phyloP scores from a whole-genome alignment of 495 filamentous ascomycete genomes.

The Rusavskia elegans region DNA sequence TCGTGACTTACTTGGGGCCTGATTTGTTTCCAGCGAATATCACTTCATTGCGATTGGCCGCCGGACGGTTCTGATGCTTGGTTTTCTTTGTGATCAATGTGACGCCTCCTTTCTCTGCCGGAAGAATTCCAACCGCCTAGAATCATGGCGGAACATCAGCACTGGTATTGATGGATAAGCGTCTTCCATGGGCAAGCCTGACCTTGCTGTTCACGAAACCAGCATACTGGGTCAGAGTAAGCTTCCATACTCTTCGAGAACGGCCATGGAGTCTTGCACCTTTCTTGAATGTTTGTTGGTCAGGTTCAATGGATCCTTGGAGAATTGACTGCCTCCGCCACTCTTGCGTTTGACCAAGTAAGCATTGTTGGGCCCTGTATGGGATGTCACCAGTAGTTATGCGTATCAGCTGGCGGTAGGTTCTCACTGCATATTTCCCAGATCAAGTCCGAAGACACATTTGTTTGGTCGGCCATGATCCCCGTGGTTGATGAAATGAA shows the following conservation, averaged over 20 bases:
- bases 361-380: slow-evolving; percentile 58
- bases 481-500: slow-evolving; percentile 9
- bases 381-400: neutral
- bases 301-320: slow-evolving; percentile 82
- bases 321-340: slow-evolving; percentile 69
- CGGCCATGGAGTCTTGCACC: slow-evolving; percentile 31
- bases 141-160: slow-evolving; percentile 5
- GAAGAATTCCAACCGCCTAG: slow-evolving; percentile 67
- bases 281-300: slow-evolving; percentile 81
- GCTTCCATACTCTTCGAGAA: neutral
- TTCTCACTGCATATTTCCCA: slow-evolving; percentile 85
- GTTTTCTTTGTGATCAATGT: slow-evolving; percentile 72
- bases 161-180: slow-evolving; percentile 5
- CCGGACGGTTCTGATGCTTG: slow-evolving; percentile 52
- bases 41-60: slow-evolving; percentile 41
- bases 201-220: slow-evolving; percentile 92
- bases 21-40: slow-evolving; percentile 35
- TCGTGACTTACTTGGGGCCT: slow-evolving; percentile 13
- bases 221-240: slow-evolving; percentile 43
- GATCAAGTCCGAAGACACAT: slow-evolving; percentile 75
- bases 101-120: slow-evolving; percentile 51
- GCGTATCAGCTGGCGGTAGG: neutral
- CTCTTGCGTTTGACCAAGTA: slow-evolving; percentile 78
- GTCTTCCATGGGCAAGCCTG: slow-evolving; percentile 17
- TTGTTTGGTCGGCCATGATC: slow-evolving; percentile 22